Conservation (phyloP, 1,139 yeast genomes). For the Arxiozyma slooffiae region DNA sequence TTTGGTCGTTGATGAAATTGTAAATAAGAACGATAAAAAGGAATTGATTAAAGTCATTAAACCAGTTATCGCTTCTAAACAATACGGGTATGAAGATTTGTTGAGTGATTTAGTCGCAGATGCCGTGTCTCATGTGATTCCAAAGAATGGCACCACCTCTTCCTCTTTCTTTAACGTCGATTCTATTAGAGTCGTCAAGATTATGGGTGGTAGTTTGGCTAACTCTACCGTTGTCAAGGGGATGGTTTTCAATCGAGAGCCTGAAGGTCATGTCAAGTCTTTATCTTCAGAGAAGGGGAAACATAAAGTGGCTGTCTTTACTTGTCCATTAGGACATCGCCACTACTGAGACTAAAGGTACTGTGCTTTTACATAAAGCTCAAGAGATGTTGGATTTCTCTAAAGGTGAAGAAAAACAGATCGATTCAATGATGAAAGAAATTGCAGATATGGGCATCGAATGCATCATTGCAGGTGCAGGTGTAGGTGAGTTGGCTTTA, state of each 20-base stretch:
- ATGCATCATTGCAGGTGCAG: conserved; percentile 87
- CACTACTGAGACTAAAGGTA: conserved; percentile 94
- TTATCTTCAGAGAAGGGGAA: conserved; percentile 35
- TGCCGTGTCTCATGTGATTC: conserved; percentile 73
- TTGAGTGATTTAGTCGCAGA: conserved; percentile 75
- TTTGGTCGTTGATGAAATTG: conserved; percentile 54
- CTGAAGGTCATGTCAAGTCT: conserved; percentile 78
- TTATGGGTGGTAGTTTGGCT: conserved; percentile 80
- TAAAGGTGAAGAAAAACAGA: conserved; percentile 91
- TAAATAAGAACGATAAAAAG: conserved; percentile 43
- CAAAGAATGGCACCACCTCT: conserved; percentile 38
- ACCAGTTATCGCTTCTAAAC: conserved; percentile 89
- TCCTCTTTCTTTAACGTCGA: conserved; percentile 92
- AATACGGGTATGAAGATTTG: conserved; percentile 76
- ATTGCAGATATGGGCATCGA: conserved; percentile 74
- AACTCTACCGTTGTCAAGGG: conserved; percentile 81
- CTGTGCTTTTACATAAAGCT: conserved; percentile 89
- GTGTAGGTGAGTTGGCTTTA: conserved; percentile 84
- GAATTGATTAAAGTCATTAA: conserved; percentile 66
- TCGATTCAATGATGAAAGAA: conserved; percentile 79
- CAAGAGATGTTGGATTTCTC: conserved; percentile 93
- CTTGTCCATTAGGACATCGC: conserved; percentile 92
- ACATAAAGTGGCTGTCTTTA: conserved; percentile 84
- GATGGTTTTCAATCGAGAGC: conserved; percentile 96
- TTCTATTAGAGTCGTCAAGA: conserved; percentile 86